A percentile compares a stretch with the other conserved stretches of the same genome.
These are phyloP conservation scores for Neonectria punicea DNA, from an alignment of 2,329 filamentous ascomycete genomes.

Conservation along the genomic window DNA sequence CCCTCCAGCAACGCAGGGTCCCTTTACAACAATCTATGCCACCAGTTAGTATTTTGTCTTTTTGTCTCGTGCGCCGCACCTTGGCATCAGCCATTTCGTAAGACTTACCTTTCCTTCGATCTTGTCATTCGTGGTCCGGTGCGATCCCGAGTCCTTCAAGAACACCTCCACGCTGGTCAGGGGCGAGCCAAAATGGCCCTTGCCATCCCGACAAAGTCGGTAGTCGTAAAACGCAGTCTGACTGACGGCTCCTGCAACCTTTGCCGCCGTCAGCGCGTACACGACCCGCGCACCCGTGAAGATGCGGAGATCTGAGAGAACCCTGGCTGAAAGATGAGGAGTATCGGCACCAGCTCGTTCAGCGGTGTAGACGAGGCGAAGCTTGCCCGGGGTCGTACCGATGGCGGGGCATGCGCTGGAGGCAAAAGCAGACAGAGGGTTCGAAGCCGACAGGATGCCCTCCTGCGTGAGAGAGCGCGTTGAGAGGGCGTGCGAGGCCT, in stretches of 20 bases:
- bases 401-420: conserved; percentile 69
- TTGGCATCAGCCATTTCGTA: no score
- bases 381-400: conserved; percentile 73
- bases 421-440: conserved; percentile 58
- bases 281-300: conserved; percentile 83
- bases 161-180: conserved; percentile 83
- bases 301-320: conserved; percentile 83
- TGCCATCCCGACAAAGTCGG: conserved; percentile 60
- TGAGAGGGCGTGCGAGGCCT: conserved; percentile 76
- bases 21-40: conserved; percentile 73
- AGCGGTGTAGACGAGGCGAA: conserved; percentile 84
- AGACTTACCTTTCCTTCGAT: conserved; percentile 71
- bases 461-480: conserved; percentile 73
- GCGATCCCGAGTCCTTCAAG: conserved; percentile 69
- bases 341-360: conserved; percentile 73
- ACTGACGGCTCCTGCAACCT: conserved; percentile 88
- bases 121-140: conserved; percentile 72
- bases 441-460: conserved; percentile 75
- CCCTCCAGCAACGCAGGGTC: conserved; percentile 77
- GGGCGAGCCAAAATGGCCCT: conserved; percentile 82
- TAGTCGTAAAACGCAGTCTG: conserved; percentile 94
- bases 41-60: conserved; percentile 24
- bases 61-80: not conserved
- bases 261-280: conserved; percentile 84
- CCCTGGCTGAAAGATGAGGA: conserved; percentile 72